These are phyloP conservation scores for Keithomyces neogunnii DNA, from an alignment of 2,329 filamentous ascomycete genomes.

Conservation along the genomic window DNA sequence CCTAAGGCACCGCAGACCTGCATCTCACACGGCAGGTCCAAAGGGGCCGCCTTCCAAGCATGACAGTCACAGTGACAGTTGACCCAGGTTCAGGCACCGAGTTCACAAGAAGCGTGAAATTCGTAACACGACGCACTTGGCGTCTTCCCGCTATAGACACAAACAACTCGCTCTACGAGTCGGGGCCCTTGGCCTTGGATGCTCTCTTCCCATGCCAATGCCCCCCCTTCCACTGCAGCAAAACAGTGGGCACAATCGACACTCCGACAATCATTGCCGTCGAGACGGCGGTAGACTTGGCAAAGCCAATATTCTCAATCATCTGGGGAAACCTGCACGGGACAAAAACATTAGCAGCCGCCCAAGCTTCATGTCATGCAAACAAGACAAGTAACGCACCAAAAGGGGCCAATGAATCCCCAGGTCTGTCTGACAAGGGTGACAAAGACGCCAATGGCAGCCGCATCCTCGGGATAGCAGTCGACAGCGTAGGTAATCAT, in stretches of 20 bases:
- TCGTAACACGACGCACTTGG: too few relatives aligned
- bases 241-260: constrained; percentile 3
- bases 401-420: constrained; percentile 37
- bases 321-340: constrained; percentile 6
- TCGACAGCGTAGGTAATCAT: constrained; percentile 53
- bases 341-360: too few relatives aligned
- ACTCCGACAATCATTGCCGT: constrained; percentile 3
- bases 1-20: too few relatives aligned
- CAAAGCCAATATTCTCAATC: constrained; percentile 3
- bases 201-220: background rate
- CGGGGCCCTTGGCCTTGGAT: background rate
- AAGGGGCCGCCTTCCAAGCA: too few relatives aligned
- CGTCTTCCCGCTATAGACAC: too few relatives aligned
- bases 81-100: too few relatives aligned
- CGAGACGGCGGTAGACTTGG: background rate
- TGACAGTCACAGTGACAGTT: too few relatives aligned
- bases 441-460: constrained; percentile 49
- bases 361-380: too few relatives aligned
- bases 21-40: too few relatives aligned
- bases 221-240: constrained; percentile 3
- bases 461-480: constrained; percentile 42
- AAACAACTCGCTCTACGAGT: background rate
- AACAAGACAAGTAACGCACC: constrained; percentile 10
- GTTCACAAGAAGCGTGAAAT: too few relatives aligned
- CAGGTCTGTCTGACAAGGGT: constrained; percentile 46